Conservation (phyloP, 2,329 filamentous ascomycete species). For the Aureobasidium sp. region DNA sequence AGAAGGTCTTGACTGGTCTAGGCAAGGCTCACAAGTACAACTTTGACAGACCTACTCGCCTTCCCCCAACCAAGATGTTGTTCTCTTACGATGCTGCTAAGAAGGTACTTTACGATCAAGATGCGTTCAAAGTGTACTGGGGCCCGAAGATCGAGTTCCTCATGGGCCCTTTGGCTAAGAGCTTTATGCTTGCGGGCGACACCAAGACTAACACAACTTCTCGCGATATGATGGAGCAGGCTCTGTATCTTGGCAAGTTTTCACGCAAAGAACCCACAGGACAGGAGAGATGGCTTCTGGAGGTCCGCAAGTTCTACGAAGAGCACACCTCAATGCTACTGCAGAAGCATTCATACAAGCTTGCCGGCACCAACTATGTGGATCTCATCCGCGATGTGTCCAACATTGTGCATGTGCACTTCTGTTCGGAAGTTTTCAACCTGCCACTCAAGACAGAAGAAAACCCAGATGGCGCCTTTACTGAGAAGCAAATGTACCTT, state of each 20-base stretch:
- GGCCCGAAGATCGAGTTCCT: conserved; percentile 38
- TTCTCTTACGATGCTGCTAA: conserved; percentile 39
- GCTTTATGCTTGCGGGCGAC: conserved; percentile 44
- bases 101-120: conserved; percentile 35
- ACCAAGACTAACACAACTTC: conserved; percentile 33
- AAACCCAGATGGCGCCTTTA: conserved; percentile 44
- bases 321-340: conserved; percentile 39
- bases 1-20: conserved; percentile 34
- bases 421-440: conserved; percentile 47
- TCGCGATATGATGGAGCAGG: conserved; percentile 35
- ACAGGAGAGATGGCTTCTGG: conserved; percentile 36
- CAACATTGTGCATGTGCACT: conserved; percentile 47
- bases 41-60: conserved; percentile 24
- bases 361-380: conserved; percentile 38
- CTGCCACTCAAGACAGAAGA: conserved; percentile 48
- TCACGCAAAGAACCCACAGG: conserved; percentile 22
- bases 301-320: conserved; percentile 42
- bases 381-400: conserved; percentile 44
- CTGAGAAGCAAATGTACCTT: conserved; percentile 46
- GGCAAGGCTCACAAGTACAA: conserved; percentile 36
- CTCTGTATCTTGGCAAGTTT: conserved; percentile 32
- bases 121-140: conserved; percentile 41
- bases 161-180: conserved; percentile 34
- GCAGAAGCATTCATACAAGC: conserved; percentile 37
- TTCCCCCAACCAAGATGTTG: conserved; percentile 32